phyloP scores from a whole-genome alignment of 2,329 filamentous ascomycete species.

The Hymenoscyphus repandus region DNA sequence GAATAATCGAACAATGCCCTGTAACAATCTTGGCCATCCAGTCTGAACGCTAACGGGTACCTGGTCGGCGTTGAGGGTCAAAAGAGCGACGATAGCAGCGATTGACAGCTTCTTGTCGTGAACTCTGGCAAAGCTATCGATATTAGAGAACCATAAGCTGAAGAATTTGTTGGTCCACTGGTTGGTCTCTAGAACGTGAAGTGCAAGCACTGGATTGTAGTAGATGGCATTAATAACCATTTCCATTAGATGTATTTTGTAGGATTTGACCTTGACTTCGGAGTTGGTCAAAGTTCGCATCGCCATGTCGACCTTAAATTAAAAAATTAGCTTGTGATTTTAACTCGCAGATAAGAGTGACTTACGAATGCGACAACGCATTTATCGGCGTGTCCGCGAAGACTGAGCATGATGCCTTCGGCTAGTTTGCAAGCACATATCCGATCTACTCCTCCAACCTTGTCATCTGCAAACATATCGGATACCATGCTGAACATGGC shows the following conservation, averaged over 20 bases:
- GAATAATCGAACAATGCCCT: constrained; percentile 86
- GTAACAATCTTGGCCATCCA: constrained; percentile 88
- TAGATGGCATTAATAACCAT: constrained; percentile 98
- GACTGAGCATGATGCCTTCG: constrained; percentile 93
- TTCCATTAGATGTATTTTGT: constrained; percentile 95
- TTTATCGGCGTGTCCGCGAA: constrained; percentile 81
- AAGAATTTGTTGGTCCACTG: constrained; percentile 99
- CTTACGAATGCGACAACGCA: constrained; percentile 73
- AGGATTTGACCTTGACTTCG: constrained; percentile 84
- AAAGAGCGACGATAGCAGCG: constrained; percentile 80
- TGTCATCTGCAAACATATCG: constrained; percentile 88
- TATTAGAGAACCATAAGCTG: constrained; percentile 95
- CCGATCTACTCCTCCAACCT: constrained; percentile 87
- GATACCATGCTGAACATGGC: constrained; percentile 91
- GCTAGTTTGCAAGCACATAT: constrained; percentile 98
- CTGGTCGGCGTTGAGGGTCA: constrained; percentile 73
- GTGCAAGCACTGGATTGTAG: constrained; percentile 81
- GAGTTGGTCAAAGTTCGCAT: constrained; percentile 75
- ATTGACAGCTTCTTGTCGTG: constrained; percentile 99
- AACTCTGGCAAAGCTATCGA: constrained; percentile 86
- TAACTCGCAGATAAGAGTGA: not conserved
- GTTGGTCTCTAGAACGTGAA: constrained; percentile 84
- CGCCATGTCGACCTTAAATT: constrained; percentile 66
- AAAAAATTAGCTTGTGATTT: constrained; percentile 9
- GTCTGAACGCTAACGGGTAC: constrained; percentile 90